phyloP scores from a whole-genome alignment of 2,329 filamentous ascomycete genomes.

The Ascochyta koolunga region DNA sequence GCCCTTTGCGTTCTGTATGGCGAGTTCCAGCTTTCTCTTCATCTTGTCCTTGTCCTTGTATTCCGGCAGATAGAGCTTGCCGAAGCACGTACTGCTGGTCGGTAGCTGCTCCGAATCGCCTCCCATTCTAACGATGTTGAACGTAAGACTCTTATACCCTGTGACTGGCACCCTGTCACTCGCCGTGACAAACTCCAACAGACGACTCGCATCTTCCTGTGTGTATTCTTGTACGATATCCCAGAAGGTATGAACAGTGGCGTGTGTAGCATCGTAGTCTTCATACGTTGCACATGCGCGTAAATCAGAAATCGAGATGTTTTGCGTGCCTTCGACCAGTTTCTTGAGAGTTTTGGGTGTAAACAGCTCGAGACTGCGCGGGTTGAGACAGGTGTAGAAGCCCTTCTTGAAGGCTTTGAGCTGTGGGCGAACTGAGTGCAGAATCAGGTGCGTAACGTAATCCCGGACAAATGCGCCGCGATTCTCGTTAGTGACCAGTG shows the following conservation, averaged over 20 bases:
- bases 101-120: constrained; percentile 70
- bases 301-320: constrained; percentile 78
- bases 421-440: constrained; percentile 77
- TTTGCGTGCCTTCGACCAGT: constrained; percentile 80
- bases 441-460: constrained; percentile 83
- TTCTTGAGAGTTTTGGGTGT: constrained; percentile 66
- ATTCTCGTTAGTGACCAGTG: constrained; percentile 81
- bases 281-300: constrained; percentile 77
- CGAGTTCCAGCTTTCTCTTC: constrained; percentile 77
- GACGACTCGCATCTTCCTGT: constrained; percentile 71
- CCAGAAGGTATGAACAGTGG: constrained; percentile 83
- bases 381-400: constrained; percentile 76
- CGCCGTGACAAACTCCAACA: constrained; percentile 95
- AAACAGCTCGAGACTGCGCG: constrained; percentile 65
- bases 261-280: constrained; percentile 71
- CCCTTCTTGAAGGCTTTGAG: constrained; percentile 81
- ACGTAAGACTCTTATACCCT: constrained; percentile 80
- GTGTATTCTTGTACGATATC: constrained; percentile 72
- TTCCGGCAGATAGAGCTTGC: constrained; percentile 82
- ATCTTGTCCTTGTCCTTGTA: constrained; percentile 76
- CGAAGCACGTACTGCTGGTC: constrained; percentile 92
- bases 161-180: constrained; percentile 89
- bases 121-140: constrained; percentile 78
- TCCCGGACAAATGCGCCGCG: constrained; percentile 79
- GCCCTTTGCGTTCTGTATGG: constrained; percentile 84